phyloP scores from a whole-genome alignment of 208 protist species.

The Naegleria fowleri region DNA sequence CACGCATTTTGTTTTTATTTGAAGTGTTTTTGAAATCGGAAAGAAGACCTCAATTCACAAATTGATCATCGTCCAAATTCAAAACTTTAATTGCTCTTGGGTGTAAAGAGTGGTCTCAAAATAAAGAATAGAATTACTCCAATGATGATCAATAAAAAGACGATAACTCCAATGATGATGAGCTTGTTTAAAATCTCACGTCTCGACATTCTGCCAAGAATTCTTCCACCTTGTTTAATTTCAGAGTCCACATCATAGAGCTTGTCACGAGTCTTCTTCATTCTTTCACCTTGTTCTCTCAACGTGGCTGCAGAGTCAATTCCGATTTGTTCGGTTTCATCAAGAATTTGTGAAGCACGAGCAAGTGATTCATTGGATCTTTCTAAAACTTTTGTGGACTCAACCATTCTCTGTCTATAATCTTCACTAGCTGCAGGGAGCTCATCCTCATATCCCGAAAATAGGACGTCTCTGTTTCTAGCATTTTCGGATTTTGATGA shows the following conservation, averaged over 20 bases:
- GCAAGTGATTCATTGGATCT: background rate
- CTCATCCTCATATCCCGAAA: background rate
- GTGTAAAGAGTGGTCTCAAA: background rate
- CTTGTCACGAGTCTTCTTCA: background rate
- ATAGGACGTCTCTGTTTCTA: background rate
- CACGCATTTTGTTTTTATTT: background rate
- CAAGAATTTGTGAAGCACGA: background rate
- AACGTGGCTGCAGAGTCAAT: background rate
- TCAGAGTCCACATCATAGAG: background rate
- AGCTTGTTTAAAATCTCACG: background rate
- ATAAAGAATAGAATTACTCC: slow-evolving; percentile 21
- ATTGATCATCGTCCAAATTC: background rate
- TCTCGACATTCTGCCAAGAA: slow-evolving; percentile 16
- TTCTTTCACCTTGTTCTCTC: slow-evolving; percentile 13
- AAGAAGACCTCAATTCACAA: background rate
- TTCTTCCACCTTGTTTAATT: slow-evolving; percentile 4
- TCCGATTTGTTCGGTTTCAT: slow-evolving; percentile 13
- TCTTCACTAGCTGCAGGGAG: background rate
- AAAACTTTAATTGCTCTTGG: no score
- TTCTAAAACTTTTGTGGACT: background rate
- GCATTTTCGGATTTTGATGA: background rate
- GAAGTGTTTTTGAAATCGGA: no score
- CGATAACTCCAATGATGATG: background rate
- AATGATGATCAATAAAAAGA: background rate
- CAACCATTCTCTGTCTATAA: background rate